phyloP scores from a whole-genome alignment of 2,329 filamentous ascomycete species.

The Diaporthe aspalathi region DNA sequence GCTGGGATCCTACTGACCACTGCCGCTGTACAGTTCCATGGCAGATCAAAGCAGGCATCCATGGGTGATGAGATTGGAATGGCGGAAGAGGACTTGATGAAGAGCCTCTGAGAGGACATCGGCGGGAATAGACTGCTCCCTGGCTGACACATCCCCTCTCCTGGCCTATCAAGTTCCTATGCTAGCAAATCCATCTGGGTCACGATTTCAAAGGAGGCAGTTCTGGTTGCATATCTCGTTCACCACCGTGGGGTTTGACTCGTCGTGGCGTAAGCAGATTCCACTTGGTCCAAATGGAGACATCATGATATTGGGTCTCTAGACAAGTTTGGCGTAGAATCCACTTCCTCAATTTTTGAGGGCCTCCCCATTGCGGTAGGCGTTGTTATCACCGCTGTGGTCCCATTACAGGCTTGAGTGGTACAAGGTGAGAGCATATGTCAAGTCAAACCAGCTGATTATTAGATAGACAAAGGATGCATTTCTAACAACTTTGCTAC shows the following conservation, averaged over 20 bases:
- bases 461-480: too few species aligned
- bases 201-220: background rate
- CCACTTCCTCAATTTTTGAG: background rate
- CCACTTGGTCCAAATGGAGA: background rate
- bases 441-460: too few species aligned
- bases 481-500: too few species aligned
- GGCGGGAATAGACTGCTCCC: too few species aligned
- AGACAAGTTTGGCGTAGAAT: background rate
- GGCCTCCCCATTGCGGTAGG: background rate
- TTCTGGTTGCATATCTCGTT: background rate
- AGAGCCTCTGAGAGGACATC: background rate
- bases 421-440: too few species aligned
- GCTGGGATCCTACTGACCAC: too few species aligned
- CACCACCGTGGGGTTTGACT: background rate
- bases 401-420: background rate
- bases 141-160: background rate
- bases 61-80: background rate
- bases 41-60: constrained; percentile 31
- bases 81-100: background rate
- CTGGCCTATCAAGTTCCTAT: background rate
- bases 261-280: background rate
- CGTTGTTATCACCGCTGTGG: background rate
- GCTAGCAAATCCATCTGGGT: background rate
- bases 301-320: background rate
- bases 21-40: too few species aligned